These are phyloP conservation scores for Bothriochloa decipiens DNA, from an alignment of 176 grass and related monocot genomes.

Conservation along the genomic window DNA sequence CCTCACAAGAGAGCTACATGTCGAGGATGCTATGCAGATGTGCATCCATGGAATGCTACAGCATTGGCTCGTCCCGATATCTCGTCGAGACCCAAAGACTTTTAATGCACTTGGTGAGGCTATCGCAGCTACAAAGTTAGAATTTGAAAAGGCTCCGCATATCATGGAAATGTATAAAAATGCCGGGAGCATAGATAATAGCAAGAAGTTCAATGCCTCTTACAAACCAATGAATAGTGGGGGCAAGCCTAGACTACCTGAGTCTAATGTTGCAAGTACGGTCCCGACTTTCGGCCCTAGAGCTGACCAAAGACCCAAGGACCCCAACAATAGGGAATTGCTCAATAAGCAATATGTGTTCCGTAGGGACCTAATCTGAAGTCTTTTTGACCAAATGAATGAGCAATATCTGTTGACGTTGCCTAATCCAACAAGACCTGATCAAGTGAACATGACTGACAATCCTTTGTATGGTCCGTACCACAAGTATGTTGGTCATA, in stretches of 20 bases:
- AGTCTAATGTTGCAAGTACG: neutral
- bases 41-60: neutral
- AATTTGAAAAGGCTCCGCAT: neutral
- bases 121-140: neutral
- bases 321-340: neutral
- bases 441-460: neutral
- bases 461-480: neutral
- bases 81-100: neutral
- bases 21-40: neutral
- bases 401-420: neutral
- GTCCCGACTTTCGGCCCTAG: neutral
- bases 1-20: neutral
- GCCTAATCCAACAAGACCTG: neutral
- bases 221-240: neutral
- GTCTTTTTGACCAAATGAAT: neutral
- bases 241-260: neutral
- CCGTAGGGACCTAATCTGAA: neutral
- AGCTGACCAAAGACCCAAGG: neutral
- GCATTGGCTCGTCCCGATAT: neutral
- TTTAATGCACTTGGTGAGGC: too few relatives aligned
- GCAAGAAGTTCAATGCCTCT: neutral
- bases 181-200: too few relatives aligned
- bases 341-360: neutral
- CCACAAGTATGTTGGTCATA: too few relatives aligned
- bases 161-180: neutral